A percentile compares a stretch with the other conserved stretches of the same genome.
These are phyloP conservation scores for Candida fluviatilis DNA, from an alignment of 805 yeast genomes.

Conservation along the genomic window DNA sequence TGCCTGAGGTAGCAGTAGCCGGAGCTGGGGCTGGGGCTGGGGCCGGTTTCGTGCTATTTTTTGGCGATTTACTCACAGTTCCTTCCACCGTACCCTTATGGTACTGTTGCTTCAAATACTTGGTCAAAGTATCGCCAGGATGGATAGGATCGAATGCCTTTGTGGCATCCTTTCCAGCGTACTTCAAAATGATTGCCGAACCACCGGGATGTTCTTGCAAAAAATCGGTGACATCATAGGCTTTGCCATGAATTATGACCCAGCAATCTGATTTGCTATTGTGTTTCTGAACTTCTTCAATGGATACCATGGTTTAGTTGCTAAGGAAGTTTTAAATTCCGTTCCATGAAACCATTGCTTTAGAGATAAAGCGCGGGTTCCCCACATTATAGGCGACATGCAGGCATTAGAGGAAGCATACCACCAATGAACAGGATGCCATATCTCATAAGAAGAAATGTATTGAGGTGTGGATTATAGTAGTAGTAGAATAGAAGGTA, in stretches of 20 bases:
- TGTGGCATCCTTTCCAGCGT: conserved; percentile 57
- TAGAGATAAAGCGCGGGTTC: no score
- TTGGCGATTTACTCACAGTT: conserved; percentile 2
- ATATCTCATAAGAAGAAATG: no score
- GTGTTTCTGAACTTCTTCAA: conserved; percentile 42
- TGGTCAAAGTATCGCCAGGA: conserved; percentile 79
- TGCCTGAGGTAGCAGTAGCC: conserved; percentile 1
- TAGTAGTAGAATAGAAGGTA: no score
- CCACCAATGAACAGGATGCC: no score
- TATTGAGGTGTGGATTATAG: no score
- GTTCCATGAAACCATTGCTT: no score
- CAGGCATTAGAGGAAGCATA: no score
- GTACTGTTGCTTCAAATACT: conserved; percentile 48
- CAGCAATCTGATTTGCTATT: conserved; percentile 64
- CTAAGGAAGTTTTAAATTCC: no score
- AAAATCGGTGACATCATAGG: conserved; percentile 70
- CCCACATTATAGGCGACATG: no score
- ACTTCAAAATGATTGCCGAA: conserved; percentile 48
- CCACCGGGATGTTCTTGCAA: conserved; percentile 63
- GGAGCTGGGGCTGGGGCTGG: conserved; percentile 1
- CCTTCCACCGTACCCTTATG: conserved; percentile 34
- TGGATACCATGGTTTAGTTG: conserved; percentile 12
- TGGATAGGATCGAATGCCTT: conserved; percentile 85
- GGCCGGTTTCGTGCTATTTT: conserved; percentile 4
- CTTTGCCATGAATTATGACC: conserved; percentile 79